phyloP scores from a whole-genome alignment of 2,329 filamentous ascomycete species.

The Microcyclospora tardicrescens region DNA sequence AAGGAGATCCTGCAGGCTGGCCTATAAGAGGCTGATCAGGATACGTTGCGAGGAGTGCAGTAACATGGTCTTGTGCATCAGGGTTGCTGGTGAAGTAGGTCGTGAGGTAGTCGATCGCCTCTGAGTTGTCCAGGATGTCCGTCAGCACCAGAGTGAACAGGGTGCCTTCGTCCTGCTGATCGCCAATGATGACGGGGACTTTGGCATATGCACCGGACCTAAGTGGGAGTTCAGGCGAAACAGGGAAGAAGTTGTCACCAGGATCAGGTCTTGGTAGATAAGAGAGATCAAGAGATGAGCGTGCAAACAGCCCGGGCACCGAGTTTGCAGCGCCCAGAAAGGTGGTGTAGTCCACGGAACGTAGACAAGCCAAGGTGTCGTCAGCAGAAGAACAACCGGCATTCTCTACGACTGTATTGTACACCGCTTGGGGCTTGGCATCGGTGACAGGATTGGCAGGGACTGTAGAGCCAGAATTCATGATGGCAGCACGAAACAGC shows the following conservation, averaged over 20 bases:
- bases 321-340: constrained; percentile 54
- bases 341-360: constrained; percentile 31
- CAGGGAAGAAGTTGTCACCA: constrained; percentile 42
- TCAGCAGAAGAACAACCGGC: constrained; percentile 34
- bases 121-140: constrained; percentile 50
- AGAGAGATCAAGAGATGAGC: constrained; percentile 54
- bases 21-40: constrained; percentile 31
- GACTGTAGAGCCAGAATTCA: constrained; percentile 56
- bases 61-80: constrained; percentile 26
- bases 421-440: constrained; percentile 48
- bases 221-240: constrained; percentile 49
- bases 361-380: constrained; percentile 38
- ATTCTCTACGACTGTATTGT: constrained; percentile 31
- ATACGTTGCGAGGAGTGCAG: constrained; percentile 50
- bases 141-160: constrained; percentile 57
- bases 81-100: constrained; percentile 43
- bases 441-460: constrained; percentile 50
- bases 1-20: constrained; percentile 53
- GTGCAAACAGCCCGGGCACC: constrained; percentile 55
- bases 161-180: constrained; percentile 72
- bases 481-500: constrained; percentile 64
- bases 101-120: constrained; percentile 50
- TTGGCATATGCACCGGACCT: constrained; percentile 41
- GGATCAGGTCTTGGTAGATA: constrained; percentile 61
- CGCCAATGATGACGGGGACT: constrained; percentile 54